Conservation (phyloP, 225 moss, liverwort and hornwort species). For the Polytrichum formosum region DNA sequence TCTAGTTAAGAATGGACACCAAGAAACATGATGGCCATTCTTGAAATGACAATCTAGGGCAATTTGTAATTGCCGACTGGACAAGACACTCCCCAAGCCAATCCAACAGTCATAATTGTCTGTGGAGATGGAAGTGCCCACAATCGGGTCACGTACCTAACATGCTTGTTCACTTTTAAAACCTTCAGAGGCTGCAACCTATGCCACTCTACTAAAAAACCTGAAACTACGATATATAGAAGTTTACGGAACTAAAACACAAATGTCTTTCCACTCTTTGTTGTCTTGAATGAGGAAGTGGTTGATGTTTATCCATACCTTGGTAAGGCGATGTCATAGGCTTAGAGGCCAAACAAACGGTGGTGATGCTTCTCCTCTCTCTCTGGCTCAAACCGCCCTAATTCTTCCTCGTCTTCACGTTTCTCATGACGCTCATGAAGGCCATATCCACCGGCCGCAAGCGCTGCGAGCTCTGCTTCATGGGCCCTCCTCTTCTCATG, state of each 20-base stretch:
- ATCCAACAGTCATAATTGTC: too few relatives aligned
- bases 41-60: background rate
- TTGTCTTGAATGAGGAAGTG: background rate
- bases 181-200: background rate
- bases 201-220: background rate
- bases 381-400: constrained; percentile 13
- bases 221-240: background rate
- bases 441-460: constrained; percentile 29
- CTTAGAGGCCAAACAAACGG: constrained; percentile 17
- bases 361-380: constrained; percentile 17
- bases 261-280: too few relatives aligned
- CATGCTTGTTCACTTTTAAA: background rate
- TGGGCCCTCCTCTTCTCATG: constrained; percentile 27
- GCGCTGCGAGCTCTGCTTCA: constrained; percentile 34
- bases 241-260: background rate
- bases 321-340: too few relatives aligned
- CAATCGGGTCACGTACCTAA: background rate
- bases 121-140: too few relatives aligned
- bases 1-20: too few relatives aligned
- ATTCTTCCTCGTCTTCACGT: constrained; percentile 22
- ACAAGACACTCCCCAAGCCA: too few relatives aligned
- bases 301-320: too few relatives aligned
- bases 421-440: constrained; percentile 32
- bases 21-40: background rate
- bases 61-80: too few relatives aligned